A percentile compares a stretch with the other conserved stretches of the same genome.
phyloP scores from a whole-genome alignment of 2,329 filamentous ascomycete species.

The Calonectria pseudoturangicola region DNA sequence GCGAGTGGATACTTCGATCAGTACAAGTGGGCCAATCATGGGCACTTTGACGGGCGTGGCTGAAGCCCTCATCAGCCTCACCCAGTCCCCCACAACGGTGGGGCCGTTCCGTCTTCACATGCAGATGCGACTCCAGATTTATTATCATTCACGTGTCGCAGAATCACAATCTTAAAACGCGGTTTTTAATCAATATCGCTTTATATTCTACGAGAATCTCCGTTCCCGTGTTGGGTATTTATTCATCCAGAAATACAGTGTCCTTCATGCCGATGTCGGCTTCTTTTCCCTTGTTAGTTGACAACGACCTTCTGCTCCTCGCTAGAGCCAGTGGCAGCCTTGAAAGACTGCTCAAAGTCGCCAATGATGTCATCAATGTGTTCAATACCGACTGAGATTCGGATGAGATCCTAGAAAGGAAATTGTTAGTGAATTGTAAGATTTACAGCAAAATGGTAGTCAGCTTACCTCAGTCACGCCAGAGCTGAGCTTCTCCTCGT shows the following conservation, averaged over 20 bases:
- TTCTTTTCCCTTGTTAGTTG: background rate
- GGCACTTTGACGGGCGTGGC: conserved; percentile 40
- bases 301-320: conserved; percentile 50
- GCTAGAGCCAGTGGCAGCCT: conserved; percentile 71
- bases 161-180: background rate
- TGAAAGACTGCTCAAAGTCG: conserved; percentile 95
- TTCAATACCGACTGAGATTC: conserved; percentile 95
- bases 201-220: conserved; percentile 30
- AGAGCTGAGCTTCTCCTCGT: conserved; percentile 86
- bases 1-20: conserved; percentile 33
- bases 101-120: conserved; percentile 21
- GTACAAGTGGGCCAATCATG: conserved; percentile 51
- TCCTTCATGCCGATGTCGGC: background rate
- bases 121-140: background rate
- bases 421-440: conserved; percentile 9
- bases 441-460: too few species aligned
- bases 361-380: conserved; percentile 98
- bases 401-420: conserved; percentile 83
- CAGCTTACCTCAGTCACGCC: conserved; percentile 83
- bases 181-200: conserved; percentile 28
- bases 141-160: background rate
- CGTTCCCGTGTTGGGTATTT: conserved; percentile 35
- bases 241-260: conserved; percentile 28
- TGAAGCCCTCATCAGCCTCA: conserved; percentile 47
- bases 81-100: conserved; percentile 9